Evolutionary conservation across 306 rosid species (phyloP).

Genomic region (Dryas octopetala): DNA sequence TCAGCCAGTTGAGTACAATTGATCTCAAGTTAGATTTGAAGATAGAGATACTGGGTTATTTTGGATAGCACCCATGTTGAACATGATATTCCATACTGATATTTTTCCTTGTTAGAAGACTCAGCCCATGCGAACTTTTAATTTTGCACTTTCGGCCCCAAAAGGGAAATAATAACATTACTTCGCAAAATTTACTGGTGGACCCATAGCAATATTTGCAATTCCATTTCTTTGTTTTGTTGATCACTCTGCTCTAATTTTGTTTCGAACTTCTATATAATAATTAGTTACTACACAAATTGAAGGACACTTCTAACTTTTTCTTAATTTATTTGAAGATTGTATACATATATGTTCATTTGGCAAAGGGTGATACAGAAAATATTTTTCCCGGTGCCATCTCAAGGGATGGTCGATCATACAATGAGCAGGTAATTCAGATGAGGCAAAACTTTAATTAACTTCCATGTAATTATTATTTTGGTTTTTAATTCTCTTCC

Average conservation of each 20-base stretch:
- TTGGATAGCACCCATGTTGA: not conserved
- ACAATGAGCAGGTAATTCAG: slow-evolving; percentile 78
- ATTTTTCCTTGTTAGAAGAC: too few species aligned
- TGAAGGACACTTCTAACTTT: not conserved
- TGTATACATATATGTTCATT: slow-evolving; percentile 83
- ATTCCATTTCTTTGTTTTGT: not conserved
- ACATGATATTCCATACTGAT: not conserved
- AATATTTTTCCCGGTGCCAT: slow-evolving; percentile 88
- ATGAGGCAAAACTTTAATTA: slow-evolving; percentile 8
- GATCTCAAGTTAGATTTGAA: too few species aligned
- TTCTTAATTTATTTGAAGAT: slow-evolving; percentile 45
- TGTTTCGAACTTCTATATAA: not conserved
- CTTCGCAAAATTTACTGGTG: not conserved
- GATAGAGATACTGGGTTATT: not conserved
- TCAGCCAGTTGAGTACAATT: not conserved
- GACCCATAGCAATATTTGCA: not conserved
- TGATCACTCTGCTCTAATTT: not conserved
- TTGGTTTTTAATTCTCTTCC: slow-evolving; percentile 13
- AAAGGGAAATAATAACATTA: not conserved
- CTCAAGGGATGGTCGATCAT: slow-evolving; percentile 96
- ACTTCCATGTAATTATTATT: slow-evolving; percentile 1
- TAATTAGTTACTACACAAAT: not conserved
- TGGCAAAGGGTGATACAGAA: slow-evolving; percentile 78
- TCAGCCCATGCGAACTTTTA: too few species aligned
- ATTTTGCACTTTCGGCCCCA: too few species aligned